Evolutionary conservation across 2,329 filamentous ascomycete species (phyloP), one percentile per base, ranked within the genome.

Genomic region (Botrytis aclada): DNA sequence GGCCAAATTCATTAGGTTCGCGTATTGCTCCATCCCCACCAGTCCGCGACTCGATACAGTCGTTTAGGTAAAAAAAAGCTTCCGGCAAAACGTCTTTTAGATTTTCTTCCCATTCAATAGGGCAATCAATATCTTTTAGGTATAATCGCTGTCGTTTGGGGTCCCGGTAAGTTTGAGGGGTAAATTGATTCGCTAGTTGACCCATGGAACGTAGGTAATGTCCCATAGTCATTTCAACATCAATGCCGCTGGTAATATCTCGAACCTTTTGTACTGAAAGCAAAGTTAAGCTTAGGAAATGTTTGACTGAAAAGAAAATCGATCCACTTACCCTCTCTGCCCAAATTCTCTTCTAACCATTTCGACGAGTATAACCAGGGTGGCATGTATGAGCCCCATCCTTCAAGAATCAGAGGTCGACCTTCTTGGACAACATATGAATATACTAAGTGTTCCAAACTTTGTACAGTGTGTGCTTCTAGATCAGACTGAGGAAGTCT

Each of bases 41-140:
- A n/a, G 78, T 79, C 37, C 85, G 74, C 83, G 80, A 58, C 86
- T 88, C 87, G 1, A 93, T 89, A 75, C 90, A 92, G 64, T 95
- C 92, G 77, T 98, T 98, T 71, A 97, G 86, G 80, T 98, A 99
- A 80, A 94, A 97, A 0, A 98, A 84, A n/a, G 87, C 89, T 0
- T 91, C 88, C 0, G 95, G 95, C 8, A 98, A 91, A 43, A 93
- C 84, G 67, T 92, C 90, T 76, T 90, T 89, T 29, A 99, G 84
- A 73, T 93, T 90, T 41, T 95, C 88, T 69, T 91, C 90, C 96
- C 96, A 99, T 73, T 95, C 90, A 1, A 87, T 84, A 0, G 96
- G 96, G 77, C 95, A 98, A 81, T 99, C 96, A 74, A 99, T 98
- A 80, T 99, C 96, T 80, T 99, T 99, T 37, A 98, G 84, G 81